Evolutionary conservation across 805 yeast genomes (phyloP).

Genomic region (Grigorovia humatica): DNA sequence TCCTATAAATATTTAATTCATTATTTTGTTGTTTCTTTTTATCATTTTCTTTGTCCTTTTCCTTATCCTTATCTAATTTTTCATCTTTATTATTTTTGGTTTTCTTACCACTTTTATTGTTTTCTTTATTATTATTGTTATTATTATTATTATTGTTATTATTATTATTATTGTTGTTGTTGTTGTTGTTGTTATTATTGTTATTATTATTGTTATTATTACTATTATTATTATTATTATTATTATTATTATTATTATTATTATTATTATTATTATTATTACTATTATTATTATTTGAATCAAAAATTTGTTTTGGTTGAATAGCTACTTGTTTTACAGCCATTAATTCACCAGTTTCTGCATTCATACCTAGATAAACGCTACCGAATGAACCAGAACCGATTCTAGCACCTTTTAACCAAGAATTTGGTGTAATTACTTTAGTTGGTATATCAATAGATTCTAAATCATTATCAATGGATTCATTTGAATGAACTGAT

Average conservation of each 20-base stretch:
- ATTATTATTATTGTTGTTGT: conserved; percentile 11
- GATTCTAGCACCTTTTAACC: conserved; percentile 89
- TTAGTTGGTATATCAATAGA: conserved; percentile 31
- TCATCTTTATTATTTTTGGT: too few relatives aligned
- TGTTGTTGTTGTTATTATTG: conserved; percentile 6
- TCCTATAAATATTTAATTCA: conserved; percentile 29
- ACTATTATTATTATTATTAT: conserved; percentile 3
- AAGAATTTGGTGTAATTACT: conserved; percentile 55
- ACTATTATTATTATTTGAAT: conserved; percentile 13
- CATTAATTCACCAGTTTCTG: conserved; percentile 88
- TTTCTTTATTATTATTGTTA: background rate
- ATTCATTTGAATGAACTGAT: conserved; percentile 6
- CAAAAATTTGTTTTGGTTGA: conserved; percentile 12
- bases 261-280: conserved; percentile 8
- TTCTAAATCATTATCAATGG: conserved; percentile 15
- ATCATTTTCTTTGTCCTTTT: conserved; percentile 3
- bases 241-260: too few relatives aligned
- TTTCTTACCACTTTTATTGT: conserved; percentile 6
- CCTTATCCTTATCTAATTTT: too few relatives aligned
- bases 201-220: too few relatives aligned
- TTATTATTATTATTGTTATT: conserved; percentile 8
- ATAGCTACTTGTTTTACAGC: conserved; percentile 91
- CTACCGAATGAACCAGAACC: conserved; percentile 95
- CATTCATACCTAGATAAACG: conserved; percentile 85
- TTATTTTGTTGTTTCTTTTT: conserved; percentile 13